Base-by-base conservation (phyloP, 495 filamentous ascomycete species). In the Penicillium lagena region DNA sequence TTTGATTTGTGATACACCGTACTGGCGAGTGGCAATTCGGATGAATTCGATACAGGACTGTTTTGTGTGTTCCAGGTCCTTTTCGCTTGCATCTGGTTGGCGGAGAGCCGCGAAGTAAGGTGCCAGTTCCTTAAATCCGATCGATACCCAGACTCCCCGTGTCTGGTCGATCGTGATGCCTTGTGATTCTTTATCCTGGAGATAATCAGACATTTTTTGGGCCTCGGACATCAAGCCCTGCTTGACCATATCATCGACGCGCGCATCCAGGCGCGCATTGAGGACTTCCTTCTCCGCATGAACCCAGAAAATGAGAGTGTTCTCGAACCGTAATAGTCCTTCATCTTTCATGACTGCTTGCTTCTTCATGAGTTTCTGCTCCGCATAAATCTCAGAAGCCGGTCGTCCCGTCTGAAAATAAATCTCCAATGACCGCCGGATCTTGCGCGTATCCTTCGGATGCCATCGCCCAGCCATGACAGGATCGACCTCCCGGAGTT, bases 391-490 rank as follows among this genome's bases (percentile, higher is more conserved):
- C n/a, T 95, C 81, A 0, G 89, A 94, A 10, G 94, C 90, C 13
- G 70, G 81, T 46, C 71, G 79, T 2, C 89, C 87, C 7, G 87
- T 93, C 42, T 76, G 73, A 17, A 93, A 78, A 56, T 79, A 96
- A 39, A 99, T 95, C 57, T 95, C 86, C 7, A 99, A 73, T 2
- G 90, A 96, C 34, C 89, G 81, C 38, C 78, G 79, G 49, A 99
- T 95, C 60, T 95, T 97, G 37, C 94, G 82, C 17, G 73, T 68
- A 52, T 99, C 94, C 32, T 87, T 89, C 1, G 91, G 91, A 60
- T 99, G 94, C 94, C 94, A 99, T 39, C 82, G 76, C 40, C 81
- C 75, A 12, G 94, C 94, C 82, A 96, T 96, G 4, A 74, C 67
- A 2, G 93, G 93, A 62, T 99, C 94, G 1, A 96, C 83, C 55